phyloP scores from a whole-genome alignment of 1,284 basidiomycete species.

The Taiwanofungus camphoratus region DNA sequence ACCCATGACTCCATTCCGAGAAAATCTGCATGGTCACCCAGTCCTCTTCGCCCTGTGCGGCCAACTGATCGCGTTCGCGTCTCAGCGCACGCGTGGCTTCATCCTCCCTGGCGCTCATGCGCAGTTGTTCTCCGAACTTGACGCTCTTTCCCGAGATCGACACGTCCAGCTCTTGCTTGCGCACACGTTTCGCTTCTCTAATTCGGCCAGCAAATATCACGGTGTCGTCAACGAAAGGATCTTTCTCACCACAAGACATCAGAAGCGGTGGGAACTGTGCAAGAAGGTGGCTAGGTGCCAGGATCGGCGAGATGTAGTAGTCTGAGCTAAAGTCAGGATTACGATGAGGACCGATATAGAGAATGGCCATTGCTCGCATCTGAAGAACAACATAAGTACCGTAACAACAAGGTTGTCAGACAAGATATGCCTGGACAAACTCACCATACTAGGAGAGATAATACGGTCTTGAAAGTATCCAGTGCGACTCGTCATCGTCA shows the following conservation, averaged over 20 bases:
- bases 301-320: slow-evolving; percentile 92
- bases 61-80: slow-evolving; percentile 52
- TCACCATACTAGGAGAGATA: slow-evolving; percentile 87
- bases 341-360: slow-evolving; percentile 90
- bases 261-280: slow-evolving; percentile 92
- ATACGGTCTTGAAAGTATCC: slow-evolving; percentile 94
- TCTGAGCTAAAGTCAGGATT: slow-evolving; percentile 93
- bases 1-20: slow-evolving; percentile 90
- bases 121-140: slow-evolving; percentile 48
- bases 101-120: slow-evolving; percentile 36
- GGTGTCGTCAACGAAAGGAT: slow-evolving; percentile 94
- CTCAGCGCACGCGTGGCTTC: slow-evolving; percentile 38
- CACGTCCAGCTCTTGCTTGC: slow-evolving; percentile 64
- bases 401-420: slow-evolving; percentile 1
- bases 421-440: slow-evolving; percentile 29
- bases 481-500: slow-evolving; percentile 95
- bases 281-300: slow-evolving; percentile 79
- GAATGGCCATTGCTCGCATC: slow-evolving; percentile 98
- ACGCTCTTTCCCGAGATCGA: slow-evolving; percentile 51
- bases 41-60: slow-evolving; percentile 79
- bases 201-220: slow-evolving; percentile 93
- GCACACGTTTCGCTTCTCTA: slow-evolving; percentile 84
- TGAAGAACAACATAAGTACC: slow-evolving; percentile 26
- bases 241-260: slow-evolving; percentile 92
- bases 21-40: slow-evolving; percentile 94